Base-by-base conservation (phyloP, 371 early-diverging fungal species). In the Apophysomyces trapeziformis region DNA sequence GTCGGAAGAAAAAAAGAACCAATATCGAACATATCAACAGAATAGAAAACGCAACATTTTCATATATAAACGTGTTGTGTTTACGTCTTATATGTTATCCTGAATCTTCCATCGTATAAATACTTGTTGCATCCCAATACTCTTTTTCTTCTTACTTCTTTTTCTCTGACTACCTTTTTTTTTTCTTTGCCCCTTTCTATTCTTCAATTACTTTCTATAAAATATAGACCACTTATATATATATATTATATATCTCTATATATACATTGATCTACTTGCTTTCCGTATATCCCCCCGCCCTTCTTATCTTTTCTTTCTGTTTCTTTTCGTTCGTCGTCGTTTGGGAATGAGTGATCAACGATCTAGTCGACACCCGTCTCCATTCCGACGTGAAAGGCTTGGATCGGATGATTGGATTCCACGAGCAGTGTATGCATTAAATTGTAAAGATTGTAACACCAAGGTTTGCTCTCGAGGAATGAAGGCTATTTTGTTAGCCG, bases 401-500 rank as follows among this genome's bases (percentile, higher is more conserved):
- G 54, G 54, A 7, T 16, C 21, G 18, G 54, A 50, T 5, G 54
- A 50, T 18, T 50, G 54, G 54, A 50, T 50, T 21, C 54, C 54
- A 50, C 54, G 54, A 46, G 77, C 73, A 6, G 82, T 82, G 7
- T 82, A 82, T 62, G 67, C 64, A 61, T 57, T 82, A 9, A 62
- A 61, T 9, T 82, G 82, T 54, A 71, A 66, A 56, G 73, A 82
- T 61, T 82, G 82, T 39, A 60, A 67, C n/a, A 73, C 58, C 5
- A 61, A 60, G 14, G 88, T 94, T 26, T 93, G 94, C 68, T 79
- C 87, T 57, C 85, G 94, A 2, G 93, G 93, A 1, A 93, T 93
- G 93, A 89, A 92, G 79, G 96, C 97, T 5, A 90, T 97, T 61
- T 74, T 97, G 60, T 75, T 97, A 9, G 96, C 97, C 0, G 96